These are phyloP conservation scores for Malus asiatica DNA, from an alignment of 306 rosid genomes.

Conservation along the genomic window DNA sequence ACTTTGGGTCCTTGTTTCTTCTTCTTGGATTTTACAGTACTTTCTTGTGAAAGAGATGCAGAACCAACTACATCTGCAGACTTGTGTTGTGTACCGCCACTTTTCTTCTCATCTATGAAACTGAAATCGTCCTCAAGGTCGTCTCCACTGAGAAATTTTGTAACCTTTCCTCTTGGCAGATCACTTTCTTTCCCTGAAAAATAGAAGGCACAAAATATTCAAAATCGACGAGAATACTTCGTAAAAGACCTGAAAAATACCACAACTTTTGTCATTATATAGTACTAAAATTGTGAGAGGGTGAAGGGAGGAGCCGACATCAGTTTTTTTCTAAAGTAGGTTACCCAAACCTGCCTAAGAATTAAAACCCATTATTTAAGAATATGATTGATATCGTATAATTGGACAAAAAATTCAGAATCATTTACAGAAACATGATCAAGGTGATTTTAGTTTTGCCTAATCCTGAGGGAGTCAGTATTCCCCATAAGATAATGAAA, in stretches of 20 bases:
- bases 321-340: not conserved
- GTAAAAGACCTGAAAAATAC: not conserved
- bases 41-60: slow-evolving; percentile 13
- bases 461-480: not conserved
- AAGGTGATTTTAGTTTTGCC: not conserved
- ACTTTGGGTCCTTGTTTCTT: slow-evolving; percentile 66
- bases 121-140: slow-evolving; percentile 84
- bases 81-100: slow-evolving; percentile 25
- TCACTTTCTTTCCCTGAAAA: slow-evolving; percentile 41
- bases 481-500: not conserved
- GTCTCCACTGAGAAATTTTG: slow-evolving; percentile 68
- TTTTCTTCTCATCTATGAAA: slow-evolving; percentile 24
- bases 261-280: not conserved
- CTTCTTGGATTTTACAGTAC: slow-evolving; percentile 39
- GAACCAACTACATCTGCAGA: slow-evolving; percentile 22
- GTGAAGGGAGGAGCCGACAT: not conserved
- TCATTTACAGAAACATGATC: not conserved
- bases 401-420: not conserved
- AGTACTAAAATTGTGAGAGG: not conserved
- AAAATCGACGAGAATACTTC: not conserved
- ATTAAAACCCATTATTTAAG: too few relatives aligned
- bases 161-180: slow-evolving; percentile 40
- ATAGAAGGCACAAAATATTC: not conserved
- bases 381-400: not conserved
- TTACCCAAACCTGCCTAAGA: too few relatives aligned